Evolutionary conservation across 2,329 filamentous ascomycete genomes (phyloP).

Genomic region (Colletotrichum sidae): DNA sequence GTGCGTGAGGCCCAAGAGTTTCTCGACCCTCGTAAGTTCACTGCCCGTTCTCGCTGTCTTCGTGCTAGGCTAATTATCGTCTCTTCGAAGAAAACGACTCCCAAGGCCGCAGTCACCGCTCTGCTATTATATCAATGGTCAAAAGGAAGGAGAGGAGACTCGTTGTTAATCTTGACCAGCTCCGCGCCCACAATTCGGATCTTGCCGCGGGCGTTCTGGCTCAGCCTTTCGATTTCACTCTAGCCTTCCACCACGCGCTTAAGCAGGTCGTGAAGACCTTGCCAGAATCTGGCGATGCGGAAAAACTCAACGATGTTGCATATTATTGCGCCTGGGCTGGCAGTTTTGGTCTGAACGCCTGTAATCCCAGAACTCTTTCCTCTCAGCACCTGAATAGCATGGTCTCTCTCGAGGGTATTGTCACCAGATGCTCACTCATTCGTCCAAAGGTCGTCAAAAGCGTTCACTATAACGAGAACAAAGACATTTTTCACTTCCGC

Average conservation of each 20-base stretch:
- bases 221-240: constrained; percentile 86
- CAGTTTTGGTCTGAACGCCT: constrained; percentile 93
- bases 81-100: constrained; percentile 56
- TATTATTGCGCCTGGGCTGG: constrained; percentile 99
- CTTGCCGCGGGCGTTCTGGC: constrained; percentile 83
- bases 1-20: constrained; percentile 92
- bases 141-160: constrained; percentile 74
- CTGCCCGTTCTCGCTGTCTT: not conserved
- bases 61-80: constrained; percentile 19
- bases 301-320: constrained; percentile 80
- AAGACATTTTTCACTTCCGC: constrained; percentile 86
- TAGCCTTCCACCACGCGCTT: constrained; percentile 90
- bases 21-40: constrained; percentile 84
- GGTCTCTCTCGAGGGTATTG: constrained; percentile 97
- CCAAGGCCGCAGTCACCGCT: constrained; percentile 79
- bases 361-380: constrained; percentile 92
- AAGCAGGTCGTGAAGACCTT: constrained; percentile 89
- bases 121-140: constrained; percentile 85
- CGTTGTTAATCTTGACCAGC: constrained; percentile 86
- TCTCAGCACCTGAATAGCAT: constrained; percentile 94
- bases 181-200: constrained; percentile 86
- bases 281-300: constrained; percentile 78
- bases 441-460: constrained; percentile 98
- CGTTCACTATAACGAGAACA: constrained; percentile 93
- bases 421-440: constrained; percentile 95